Evolutionary conservation across 1,284 basidiomycete species (phyloP).

Genomic region (Ustilago bromivora): DNA sequence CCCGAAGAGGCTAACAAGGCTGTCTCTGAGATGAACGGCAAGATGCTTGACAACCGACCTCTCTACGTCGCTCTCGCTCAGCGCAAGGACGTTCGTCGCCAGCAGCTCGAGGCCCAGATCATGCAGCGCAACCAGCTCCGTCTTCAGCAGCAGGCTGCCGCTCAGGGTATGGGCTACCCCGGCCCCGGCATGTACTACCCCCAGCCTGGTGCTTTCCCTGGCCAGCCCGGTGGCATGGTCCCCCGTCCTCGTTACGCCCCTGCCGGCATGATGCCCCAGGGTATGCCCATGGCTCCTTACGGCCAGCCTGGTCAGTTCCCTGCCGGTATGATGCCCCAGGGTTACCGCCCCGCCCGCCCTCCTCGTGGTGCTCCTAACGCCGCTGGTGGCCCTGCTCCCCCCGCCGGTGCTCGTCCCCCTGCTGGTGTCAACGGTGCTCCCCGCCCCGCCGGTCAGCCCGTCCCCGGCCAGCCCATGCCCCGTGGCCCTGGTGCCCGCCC

Average conservation of each 20-base stretch:
- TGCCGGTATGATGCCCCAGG: constrained; percentile 66
- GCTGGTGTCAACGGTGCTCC: constrained; percentile 59
- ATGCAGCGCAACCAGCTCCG: constrained; percentile 70
- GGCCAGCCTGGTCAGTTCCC: constrained; percentile 68
- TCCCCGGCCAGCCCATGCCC: constrained; percentile 57
- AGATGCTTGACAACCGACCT: constrained; percentile 99
- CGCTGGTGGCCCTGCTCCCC: constrained; percentile 51
- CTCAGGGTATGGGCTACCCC: constrained; percentile 67
- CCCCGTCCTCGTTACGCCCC: constrained; percentile 68
- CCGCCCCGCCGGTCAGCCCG: constrained; percentile 50
- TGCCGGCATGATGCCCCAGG: constrained; percentile 69
- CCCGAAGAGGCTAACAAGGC: constrained; percentile 99
- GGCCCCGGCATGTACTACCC: constrained; percentile 69
- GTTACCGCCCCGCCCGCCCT: constrained; percentile 64
- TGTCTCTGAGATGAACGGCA: constrained; percentile 99
- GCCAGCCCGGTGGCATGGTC: constrained; percentile 66
- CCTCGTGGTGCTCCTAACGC: constrained; percentile 62
- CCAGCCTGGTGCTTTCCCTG: constrained; percentile 66
- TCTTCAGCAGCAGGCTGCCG: constrained; percentile 69
- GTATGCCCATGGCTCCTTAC: constrained; percentile 67
- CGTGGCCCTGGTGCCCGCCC: constrained; percentile 43
- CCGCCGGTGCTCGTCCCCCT: constrained; percentile 55
- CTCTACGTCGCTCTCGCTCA: constrained; percentile 99
- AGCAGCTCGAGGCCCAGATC: constrained; percentile 94
- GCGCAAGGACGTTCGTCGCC: constrained; percentile 96